These are phyloP conservation scores for Fraxinus sp. DNA, from an alignment of 305 asterid species.

Conservation along the genomic window DNA sequence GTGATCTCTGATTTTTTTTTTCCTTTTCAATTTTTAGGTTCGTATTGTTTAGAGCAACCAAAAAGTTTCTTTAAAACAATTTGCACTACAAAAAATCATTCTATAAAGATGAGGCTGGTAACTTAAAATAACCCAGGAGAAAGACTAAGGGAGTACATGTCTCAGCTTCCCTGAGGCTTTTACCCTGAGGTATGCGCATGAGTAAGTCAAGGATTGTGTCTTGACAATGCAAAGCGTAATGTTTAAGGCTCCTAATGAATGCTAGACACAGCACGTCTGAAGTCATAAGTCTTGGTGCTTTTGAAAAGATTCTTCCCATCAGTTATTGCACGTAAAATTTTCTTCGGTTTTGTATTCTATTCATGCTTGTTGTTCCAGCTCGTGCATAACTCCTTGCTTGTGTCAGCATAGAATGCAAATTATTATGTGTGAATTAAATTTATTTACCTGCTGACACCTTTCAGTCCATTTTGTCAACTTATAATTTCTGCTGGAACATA, in stretches of 20 bases:
- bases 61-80: not conserved
- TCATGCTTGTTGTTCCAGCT: not conserved
- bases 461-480: not conserved
- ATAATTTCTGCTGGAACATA: not conserved
- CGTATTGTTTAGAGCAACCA: not conserved
- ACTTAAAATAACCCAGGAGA: not conserved
- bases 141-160: not conserved
- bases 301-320: not conserved
- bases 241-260: not conserved
- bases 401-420: not conserved
- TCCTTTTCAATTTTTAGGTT: not conserved
- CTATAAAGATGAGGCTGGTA: not conserved
- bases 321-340: not conserved
- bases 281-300: not conserved
- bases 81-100: not conserved
- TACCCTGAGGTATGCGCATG: not conserved
- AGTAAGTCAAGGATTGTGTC: not conserved
- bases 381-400: not conserved
- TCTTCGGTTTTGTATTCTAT: not conserved
- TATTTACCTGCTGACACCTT: not conserved
- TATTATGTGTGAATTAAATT: not conserved
- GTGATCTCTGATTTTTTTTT: not conserved
- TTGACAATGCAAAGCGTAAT: not conserved
- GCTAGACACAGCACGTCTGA: not conserved
- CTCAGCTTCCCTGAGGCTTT: not conserved